Conservation (phyloP, 306 rosid species). For the Datisca glomerata region DNA sequence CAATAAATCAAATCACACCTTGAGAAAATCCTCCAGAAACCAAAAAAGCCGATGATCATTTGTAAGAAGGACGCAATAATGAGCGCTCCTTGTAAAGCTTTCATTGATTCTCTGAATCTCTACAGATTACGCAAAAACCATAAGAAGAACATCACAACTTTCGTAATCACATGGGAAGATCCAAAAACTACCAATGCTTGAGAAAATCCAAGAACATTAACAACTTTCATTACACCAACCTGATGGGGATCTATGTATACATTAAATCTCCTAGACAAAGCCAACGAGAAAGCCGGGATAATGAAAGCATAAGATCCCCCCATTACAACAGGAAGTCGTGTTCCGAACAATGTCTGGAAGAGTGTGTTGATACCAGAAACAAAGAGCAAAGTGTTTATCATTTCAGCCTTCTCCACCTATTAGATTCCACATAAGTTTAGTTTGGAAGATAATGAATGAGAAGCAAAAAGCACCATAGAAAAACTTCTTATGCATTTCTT, state of each 20-base stretch:
- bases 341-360: conserved; percentile 59
- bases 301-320: conserved; percentile 66
- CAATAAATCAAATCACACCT: conserved; percentile 26
- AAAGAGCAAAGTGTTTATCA: conserved; percentile 64
- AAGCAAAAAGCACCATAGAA: not conserved
- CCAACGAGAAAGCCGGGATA: conserved; percentile 44
- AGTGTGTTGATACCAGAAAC: conserved; percentile 72
- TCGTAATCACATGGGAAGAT: not conserved
- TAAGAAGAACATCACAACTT: conserved; percentile 8
- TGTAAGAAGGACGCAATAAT: conserved; percentile 56
- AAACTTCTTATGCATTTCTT: conserved; percentile 3
- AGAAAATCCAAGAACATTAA: not conserved
- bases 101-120: conserved; percentile 65
- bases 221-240: conserved; percentile 25
- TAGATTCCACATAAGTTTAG: not conserved
- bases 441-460: conserved; percentile 3
- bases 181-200: not conserved
- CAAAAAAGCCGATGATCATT: conserved; percentile 59
- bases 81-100: conserved; percentile 68
- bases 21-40: conserved; percentile 65
- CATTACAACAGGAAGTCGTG: conserved; percentile 71
- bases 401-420: conserved; percentile 78
- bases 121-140: conserved; percentile 9
- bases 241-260: conserved; percentile 35
- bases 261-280: conserved; percentile 42